phyloP scores from a whole-genome alignment of 2,329 filamentous ascomycete genomes.

The Claviceps quebecensis region DNA sequence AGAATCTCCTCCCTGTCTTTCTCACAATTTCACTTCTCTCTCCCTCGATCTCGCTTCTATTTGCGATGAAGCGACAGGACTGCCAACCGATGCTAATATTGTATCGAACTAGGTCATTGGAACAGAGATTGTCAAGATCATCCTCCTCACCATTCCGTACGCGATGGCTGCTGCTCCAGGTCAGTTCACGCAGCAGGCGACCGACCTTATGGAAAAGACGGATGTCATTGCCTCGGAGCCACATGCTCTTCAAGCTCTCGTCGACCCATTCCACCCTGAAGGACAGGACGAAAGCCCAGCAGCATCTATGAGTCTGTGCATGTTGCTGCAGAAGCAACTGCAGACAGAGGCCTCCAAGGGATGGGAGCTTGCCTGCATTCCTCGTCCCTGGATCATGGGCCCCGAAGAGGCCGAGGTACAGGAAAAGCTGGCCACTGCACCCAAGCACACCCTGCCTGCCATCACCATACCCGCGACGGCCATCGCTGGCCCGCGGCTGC shows the following conservation, averaged over 20 bases:
- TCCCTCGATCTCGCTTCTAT: background rate
- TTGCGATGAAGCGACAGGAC: too few relatives aligned
- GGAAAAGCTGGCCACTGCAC: slow-evolving; percentile 42
- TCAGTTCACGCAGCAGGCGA: slow-evolving; percentile 58
- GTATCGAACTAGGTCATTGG: slow-evolving; percentile 39
- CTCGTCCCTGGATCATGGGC: slow-evolving; percentile 54
- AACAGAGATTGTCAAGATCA: slow-evolving; percentile 90
- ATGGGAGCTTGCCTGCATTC: slow-evolving; percentile 60
- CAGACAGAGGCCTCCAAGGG: slow-evolving; percentile 58
- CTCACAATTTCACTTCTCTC: background rate
- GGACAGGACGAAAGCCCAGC: slow-evolving; percentile 48
- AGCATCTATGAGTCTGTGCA: slow-evolving; percentile 55
- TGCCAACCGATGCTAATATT: background rate
- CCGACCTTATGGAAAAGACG: slow-evolving; percentile 77
- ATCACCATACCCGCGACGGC: slow-evolving; percentile 66
- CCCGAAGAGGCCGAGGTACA: slow-evolving; percentile 45
- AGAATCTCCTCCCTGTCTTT: slow-evolving; percentile 21
- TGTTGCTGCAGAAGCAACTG: slow-evolving; percentile 73
- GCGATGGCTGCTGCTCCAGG: slow-evolving; percentile 60
- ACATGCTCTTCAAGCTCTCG: slow-evolving; percentile 69
- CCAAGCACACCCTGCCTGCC: slow-evolving; percentile 65
- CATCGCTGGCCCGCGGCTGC: slow-evolving; percentile 54
- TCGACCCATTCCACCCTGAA: slow-evolving; percentile 68
- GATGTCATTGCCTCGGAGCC: slow-evolving; percentile 86
- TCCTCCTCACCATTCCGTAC: slow-evolving; percentile 88